These are phyloP conservation scores for Leishmania gerbilli DNA, from an alignment of 208 protist species.

Conservation along the genomic window DNA sequence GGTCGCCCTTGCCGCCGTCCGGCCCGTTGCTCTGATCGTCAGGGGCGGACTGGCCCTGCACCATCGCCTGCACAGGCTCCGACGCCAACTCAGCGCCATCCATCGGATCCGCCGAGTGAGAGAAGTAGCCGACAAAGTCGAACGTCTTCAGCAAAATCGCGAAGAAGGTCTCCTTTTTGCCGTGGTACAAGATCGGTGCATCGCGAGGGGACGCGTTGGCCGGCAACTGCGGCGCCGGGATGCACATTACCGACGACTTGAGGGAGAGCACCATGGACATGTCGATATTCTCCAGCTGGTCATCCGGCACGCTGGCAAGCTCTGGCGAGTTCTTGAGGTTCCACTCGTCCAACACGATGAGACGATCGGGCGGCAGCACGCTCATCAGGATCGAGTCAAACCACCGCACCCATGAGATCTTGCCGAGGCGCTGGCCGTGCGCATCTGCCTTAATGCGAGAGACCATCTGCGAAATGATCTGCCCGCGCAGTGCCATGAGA, in stretches of 20 bases:
- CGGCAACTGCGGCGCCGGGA: constrained; percentile 33
- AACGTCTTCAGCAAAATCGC: constrained; percentile 85
- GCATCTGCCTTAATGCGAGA: constrained; percentile 46
- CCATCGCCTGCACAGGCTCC: constrained; percentile 18
- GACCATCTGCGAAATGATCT: constrained; percentile 77
- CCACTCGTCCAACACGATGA: constrained; percentile 88
- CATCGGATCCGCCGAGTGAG: constrained; percentile 47
- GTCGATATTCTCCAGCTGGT: constrained; percentile 54
- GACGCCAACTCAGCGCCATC: constrained; percentile 18
- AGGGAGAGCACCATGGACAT: constrained; percentile 59
- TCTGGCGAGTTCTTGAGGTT: constrained; percentile 36
- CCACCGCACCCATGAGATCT: constrained; percentile 86
- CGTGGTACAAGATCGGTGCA: constrained; percentile 53
- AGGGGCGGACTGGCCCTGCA: constrained; percentile 5
- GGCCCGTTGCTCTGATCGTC: constrained; percentile 15
- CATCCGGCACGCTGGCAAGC: constrained; percentile 36
- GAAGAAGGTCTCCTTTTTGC: constrained; percentile 72
- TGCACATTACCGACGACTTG: constrained; percentile 32
- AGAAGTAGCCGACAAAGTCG: constrained; percentile 93
- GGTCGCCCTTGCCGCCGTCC: constrained; percentile 14
- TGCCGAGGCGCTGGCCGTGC: constrained; percentile 41
- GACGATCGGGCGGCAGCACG: constrained; percentile 36
- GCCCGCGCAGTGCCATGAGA: constrained; percentile 69
- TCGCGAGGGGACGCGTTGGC: constrained; percentile 19
- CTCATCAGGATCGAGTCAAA: constrained; percentile 60